Percentiles rank a stretch among this genome's conserved stretches.
Evolutionary conservation across 257 asterid genomes (phyloP).

Genomic region (Cordia subcordata): DNA sequence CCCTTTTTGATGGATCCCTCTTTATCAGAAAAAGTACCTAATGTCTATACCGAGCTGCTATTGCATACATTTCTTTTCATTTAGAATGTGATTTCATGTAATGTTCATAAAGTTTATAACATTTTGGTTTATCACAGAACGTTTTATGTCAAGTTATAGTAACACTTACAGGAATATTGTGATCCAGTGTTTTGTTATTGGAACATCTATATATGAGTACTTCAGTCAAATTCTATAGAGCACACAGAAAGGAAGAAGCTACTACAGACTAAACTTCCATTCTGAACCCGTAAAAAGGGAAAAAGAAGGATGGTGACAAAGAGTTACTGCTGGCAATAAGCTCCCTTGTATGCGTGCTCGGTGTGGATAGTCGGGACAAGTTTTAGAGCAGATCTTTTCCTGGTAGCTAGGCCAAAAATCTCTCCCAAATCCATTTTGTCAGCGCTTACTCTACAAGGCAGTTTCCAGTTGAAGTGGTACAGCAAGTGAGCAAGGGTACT

Average conservation of each 20-base stretch:
- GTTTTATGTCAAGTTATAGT: not conserved
- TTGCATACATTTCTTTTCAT: not conserved
- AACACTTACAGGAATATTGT: no score
- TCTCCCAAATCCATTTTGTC: not conserved
- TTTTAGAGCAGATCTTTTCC: conserved; percentile 23
- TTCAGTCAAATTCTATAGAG: no score
- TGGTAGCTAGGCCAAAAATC: conserved; percentile 17
- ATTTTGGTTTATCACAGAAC: not conserved
- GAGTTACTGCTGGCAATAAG: not conserved
- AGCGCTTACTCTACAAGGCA: conserved; percentile 2
- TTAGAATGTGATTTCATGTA: not conserved
- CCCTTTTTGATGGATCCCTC: not conserved
- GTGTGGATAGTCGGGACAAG: conserved; percentile 22
- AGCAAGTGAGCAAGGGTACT: conserved; percentile 25
- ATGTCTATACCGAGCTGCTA: no score
- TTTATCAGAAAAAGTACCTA: no score
- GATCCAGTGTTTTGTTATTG: no score
- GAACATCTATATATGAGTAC: no score
- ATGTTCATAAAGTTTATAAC: no score
- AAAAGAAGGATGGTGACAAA: no score
- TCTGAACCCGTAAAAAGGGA: no score
- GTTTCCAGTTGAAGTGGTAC: conserved; percentile 27
- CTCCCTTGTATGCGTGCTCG: not conserved
- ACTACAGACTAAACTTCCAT: no score
- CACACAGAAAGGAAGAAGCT: no score